phyloP scores from a whole-genome alignment of 2,329 filamentous ascomycete genomes.

The Paradendryphiella salina region DNA sequence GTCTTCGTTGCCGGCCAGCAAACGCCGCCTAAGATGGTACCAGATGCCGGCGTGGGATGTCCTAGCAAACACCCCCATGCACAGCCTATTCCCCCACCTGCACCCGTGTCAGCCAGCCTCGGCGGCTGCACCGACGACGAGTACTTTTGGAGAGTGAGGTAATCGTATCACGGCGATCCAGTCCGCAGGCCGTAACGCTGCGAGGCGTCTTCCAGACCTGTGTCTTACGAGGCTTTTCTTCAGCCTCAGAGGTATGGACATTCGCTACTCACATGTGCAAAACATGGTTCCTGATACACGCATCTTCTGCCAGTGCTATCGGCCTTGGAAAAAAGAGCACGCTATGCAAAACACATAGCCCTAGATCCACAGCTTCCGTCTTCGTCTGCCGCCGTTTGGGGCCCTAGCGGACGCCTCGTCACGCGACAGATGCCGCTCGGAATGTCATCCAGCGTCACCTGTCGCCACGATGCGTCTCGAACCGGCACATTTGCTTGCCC shows the following conservation, averaged over 20 bases:
- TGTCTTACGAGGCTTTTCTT: conserved; percentile 10
- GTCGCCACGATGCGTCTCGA: conserved; percentile 27
- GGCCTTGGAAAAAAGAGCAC: conserved; percentile 20
- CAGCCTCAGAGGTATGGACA: conserved; percentile 34
- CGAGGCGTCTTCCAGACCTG: conserved; percentile 10
- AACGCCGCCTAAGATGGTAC: background rate
- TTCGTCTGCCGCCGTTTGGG: conserved; percentile 18
- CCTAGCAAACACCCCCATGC: conserved; percentile 15
- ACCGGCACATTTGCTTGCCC: conserved; percentile 15
- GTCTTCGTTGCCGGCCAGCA: background rate
- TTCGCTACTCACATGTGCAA: conserved; percentile 9
- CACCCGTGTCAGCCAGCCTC: conserved; percentile 22
- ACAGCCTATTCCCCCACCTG: conserved; percentile 22
- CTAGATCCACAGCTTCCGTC: conserved; percentile 21
- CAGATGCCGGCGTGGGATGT: conserved; percentile 1
- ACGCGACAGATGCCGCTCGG: conserved; percentile 28
- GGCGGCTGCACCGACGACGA: conserved; percentile 21
- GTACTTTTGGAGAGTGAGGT: conserved; percentile 31
- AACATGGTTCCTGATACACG: conserved; percentile 21
- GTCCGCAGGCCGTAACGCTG: conserved; percentile 6
- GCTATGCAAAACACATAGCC: conserved; percentile 16
- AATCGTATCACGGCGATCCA: conserved; percentile 39
- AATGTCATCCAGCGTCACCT: conserved; percentile 32
- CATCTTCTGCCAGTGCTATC: conserved; percentile 12
- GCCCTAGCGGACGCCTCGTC: conserved; percentile 19